Conservation (phyloP, 2,329 filamentous ascomycete genomes). For the Dactylellina sp. region DNA sequence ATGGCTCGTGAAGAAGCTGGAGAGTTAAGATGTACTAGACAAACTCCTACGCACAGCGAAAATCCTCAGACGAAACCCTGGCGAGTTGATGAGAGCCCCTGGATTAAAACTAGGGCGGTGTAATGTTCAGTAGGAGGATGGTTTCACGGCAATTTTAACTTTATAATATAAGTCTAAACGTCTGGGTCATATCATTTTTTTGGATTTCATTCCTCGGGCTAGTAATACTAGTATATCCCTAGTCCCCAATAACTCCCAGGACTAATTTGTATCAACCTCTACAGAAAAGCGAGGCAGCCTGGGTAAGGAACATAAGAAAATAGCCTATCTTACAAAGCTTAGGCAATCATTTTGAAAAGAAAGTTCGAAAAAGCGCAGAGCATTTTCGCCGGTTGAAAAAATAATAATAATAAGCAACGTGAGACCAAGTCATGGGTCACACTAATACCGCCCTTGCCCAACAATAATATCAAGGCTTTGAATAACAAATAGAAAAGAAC, state of each 20-base stretch:
- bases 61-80: too few relatives aligned
- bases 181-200: not conserved
- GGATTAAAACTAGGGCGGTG: too few relatives aligned
- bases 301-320: constrained; percentile 3
- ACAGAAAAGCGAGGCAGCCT: not conserved
- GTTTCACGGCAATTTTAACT: too few relatives aligned
- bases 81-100: too few relatives aligned
- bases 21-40: constrained; percentile 15
- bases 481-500: constrained; percentile 4
- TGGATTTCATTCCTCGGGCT: not conserved
- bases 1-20: constrained; percentile 3
- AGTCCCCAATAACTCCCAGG: constrained; percentile 1
- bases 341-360: not conserved
- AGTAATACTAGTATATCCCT: constrained; percentile 4
- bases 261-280: constrained; percentile 4
- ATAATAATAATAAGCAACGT: constrained; percentile 3
- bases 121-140: too few relatives aligned
- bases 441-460: not conserved
- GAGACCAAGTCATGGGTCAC: not conserved
- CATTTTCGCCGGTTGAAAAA: constrained; percentile 3
- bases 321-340: constrained; percentile 30
- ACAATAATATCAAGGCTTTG: not conserved
- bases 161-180: too few relatives aligned
- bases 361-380: constrained; percentile 5
- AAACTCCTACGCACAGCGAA: too few relatives aligned